Percentiles rank a stretch among this genome's conserved stretches.
Conservation (phyloP, 148 eudicot species). For the Heliamphora exappendiculata region DNA sequence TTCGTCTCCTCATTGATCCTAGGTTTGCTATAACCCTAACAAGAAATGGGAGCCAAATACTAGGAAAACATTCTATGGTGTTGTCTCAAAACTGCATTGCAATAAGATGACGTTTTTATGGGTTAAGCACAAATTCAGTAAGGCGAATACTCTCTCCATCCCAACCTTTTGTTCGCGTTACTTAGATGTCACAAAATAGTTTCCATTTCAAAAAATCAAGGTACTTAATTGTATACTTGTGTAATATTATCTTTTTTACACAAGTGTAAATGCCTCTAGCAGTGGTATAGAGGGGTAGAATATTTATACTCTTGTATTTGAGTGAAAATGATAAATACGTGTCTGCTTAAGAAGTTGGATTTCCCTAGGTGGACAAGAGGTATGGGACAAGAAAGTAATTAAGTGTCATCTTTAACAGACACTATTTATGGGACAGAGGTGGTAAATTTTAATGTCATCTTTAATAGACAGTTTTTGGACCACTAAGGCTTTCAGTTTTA, state of each 20-base stretch:
- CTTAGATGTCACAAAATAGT: background rate
- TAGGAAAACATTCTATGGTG: background rate
- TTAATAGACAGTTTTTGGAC: background rate
- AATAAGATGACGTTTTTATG: background rate
- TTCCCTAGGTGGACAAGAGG: background rate
- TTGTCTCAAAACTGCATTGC: background rate
- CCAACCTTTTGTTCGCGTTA: too few relatives aligned
- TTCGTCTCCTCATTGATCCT: too few relatives aligned
- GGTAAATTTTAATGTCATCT: background rate
- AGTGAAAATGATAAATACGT: background rate
- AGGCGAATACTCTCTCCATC: background rate
- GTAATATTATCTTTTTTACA: background rate
- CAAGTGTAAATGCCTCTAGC: background rate
- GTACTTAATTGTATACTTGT: background rate
- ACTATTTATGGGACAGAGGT: background rate
- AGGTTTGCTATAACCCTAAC: too few relatives aligned
- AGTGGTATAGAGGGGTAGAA: background rate
- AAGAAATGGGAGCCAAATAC: slow-evolving; percentile 1
- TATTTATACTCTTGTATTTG: background rate
- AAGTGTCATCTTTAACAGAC: background rate
- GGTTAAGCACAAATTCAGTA: background rate
- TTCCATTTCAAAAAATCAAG: background rate
- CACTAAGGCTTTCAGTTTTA: background rate
- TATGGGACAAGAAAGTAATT: background rate
- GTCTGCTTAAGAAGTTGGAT: background rate